phyloP scores from a whole-genome alignment of 1,139 yeast genomes.

The Suhomyces terraborum region DNA sequence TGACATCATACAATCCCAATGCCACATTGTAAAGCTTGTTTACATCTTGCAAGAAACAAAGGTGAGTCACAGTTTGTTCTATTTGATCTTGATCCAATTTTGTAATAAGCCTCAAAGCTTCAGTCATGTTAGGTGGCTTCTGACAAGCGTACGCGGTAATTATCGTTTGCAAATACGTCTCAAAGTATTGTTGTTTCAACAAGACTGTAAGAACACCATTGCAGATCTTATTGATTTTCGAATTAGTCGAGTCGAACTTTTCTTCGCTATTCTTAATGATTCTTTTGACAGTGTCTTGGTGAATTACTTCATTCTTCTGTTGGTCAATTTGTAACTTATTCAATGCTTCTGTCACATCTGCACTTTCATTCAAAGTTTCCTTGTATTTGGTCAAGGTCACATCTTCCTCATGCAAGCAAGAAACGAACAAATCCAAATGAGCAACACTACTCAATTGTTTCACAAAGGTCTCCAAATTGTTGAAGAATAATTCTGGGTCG shows the following conservation, averaged over 20 bases:
- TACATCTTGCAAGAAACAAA: constrained; percentile 90
- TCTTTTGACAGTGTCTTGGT: constrained; percentile 18
- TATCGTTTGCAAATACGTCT: constrained; percentile 70
- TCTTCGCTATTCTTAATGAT: constrained; percentile 24
- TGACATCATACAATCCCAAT: constrained; percentile 79
- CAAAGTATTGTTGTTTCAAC: constrained; percentile 51
- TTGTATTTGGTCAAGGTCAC: constrained; percentile 80
- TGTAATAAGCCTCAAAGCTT: constrained; percentile 69
- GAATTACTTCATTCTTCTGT: not conserved
- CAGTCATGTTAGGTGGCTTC: constrained; percentile 78
- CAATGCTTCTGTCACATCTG: constrained; percentile 8
- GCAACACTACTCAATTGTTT: constrained; percentile 71
- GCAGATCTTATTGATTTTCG: constrained; percentile 80
- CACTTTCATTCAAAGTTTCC: constrained; percentile 55
- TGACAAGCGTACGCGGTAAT: constrained; percentile 93
- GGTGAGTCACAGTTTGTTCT: constrained; percentile 71
- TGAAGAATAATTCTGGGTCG: constrained; percentile 66
- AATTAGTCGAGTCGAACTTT: constrained; percentile 33
- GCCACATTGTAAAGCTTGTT: constrained; percentile 79
- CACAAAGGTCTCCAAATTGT: constrained; percentile 68
- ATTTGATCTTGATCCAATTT: constrained; percentile 50
- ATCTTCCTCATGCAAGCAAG: constrained; percentile 85
- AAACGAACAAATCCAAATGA: constrained; percentile 81
- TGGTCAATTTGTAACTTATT: constrained; percentile 7
- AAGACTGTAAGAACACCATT: constrained; percentile 64